Base-by-base conservation (phyloP, 352 stramenopile species). In the Phytophthora parvispora region DNA sequence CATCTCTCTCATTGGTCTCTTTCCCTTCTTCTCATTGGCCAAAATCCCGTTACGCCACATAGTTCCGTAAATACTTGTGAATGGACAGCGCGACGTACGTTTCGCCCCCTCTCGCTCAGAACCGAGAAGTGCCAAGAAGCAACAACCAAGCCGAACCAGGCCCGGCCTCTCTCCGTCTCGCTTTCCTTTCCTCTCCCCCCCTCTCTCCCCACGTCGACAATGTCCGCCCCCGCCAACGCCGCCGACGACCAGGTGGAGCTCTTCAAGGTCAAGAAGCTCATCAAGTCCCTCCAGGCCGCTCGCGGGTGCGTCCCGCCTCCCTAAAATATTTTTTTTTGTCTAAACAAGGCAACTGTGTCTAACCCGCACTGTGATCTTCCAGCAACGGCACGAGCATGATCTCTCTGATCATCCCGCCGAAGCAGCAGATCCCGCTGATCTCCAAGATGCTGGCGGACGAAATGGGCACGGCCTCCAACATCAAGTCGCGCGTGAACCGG, bases 221-320 rank as follows among this genome's bases (percentile, higher is more conserved):
- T 87, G 79, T 74, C 70, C 18, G 49, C 71, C 49, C 53, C 71
- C 32, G 12, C 42, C 28, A 76, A 69, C 65, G 49, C 61, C 58
- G 83, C 90, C 52, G 94, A 99, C 60, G 90, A 96, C 52, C 97
- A 99, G 83, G 98, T 99, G 61, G 97, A 99, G 83, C 98, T 99
- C 67, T 99, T 99, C 92, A 99, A 99, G 85, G 96, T 99, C 32
- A 99, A 99, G 90, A 99, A 99, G 90, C 93, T 99, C 32, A 99
- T 99, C 81, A 99, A 99, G 83, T 99, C 96, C 64, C 94, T 99
- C 20, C 84, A 96, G 69, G 81, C 81, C 42, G 90, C 90, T 43
- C 78, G 86, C 45, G 91, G 88, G 74, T 93, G 91, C 70, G 86
- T 95, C 22, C 20, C 5, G 2, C 36, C 15, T 45, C 38, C 22